Percentiles rank a stretch among this genome's conserved stretches.
Evolutionary conservation across 1,284 basidiomycete species (phyloP).

Genomic region (Psilocybe mexicana): DNA sequence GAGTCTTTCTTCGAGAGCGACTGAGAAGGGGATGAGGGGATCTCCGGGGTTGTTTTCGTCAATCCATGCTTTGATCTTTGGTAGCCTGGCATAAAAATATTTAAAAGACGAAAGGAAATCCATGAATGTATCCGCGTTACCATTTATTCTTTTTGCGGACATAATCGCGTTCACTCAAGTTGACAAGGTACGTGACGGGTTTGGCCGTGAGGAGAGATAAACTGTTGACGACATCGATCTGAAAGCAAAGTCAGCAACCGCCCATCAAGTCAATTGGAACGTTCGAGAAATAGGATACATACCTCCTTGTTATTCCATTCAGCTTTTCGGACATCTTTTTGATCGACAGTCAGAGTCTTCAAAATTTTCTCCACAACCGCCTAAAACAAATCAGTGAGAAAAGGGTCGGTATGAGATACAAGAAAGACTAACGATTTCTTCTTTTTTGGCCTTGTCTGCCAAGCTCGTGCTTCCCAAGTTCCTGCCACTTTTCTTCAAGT

Average conservation of each 20-base stretch:
- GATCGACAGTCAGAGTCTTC: slow-evolving; percentile 78
- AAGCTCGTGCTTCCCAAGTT: slow-evolving; percentile 78
- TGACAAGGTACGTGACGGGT: slow-evolving; percentile 98
- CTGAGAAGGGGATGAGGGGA: slow-evolving; percentile 95
- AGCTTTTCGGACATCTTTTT: slow-evolving; percentile 91
- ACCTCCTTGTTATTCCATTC: slow-evolving; percentile 99
- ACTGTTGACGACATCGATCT: slow-evolving; percentile 97
- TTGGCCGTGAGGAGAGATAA: slow-evolving; percentile 95
- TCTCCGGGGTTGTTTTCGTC: slow-evolving; percentile 97
- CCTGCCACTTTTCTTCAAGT: slow-evolving; percentile 71
- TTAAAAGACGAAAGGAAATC: not conserved
- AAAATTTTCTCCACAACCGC: slow-evolving; percentile 86
- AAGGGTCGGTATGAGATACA: not conserved
- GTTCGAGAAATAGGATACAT: slow-evolving; percentile 43
- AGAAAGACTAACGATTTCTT: slow-evolving; percentile 77
- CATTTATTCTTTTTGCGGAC: slow-evolving; percentile 99
- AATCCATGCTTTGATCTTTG: slow-evolving; percentile 99
- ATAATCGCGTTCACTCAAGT: slow-evolving; percentile 95
- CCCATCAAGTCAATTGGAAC: no score
- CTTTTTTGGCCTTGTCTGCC: slow-evolving; percentile 95
- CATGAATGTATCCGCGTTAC: slow-evolving; percentile 36
- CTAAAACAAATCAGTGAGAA: slow-evolving; percentile 39
- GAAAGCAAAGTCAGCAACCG: slow-evolving; percentile 1
- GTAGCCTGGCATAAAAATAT: slow-evolving; percentile 53
- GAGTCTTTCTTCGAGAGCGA: slow-evolving; percentile 93